Base-by-base conservation (phyloP, 805 yeast species). In the Hanseniaspora hatyaiensis region DNA sequence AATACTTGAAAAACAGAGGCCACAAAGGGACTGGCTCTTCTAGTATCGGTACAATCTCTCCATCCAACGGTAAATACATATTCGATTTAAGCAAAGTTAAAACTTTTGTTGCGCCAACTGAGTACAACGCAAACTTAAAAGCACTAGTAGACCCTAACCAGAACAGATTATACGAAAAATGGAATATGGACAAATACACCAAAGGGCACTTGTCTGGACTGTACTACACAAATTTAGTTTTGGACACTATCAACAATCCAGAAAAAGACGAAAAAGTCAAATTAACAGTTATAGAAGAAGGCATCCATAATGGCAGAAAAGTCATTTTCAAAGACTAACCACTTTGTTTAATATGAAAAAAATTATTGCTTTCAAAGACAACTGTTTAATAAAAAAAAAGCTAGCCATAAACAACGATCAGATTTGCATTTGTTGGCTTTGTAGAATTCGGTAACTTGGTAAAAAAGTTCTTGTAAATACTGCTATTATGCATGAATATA, bases 21-120 rank as follows among this genome's bases (percentile, higher is more conserved):
- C 92, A 92, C 68, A 92, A 92, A 64, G 99, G 99, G 70, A 92
- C 97, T 19, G 76, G 96, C 50, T 84, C 98, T 4, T 75, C 94
- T 3, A 96, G 96, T 63, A 77, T 86, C 52, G 99, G 99, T 61
- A 71, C 70, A 46, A 32, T 45, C 4, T 18, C 16, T 24, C 82
- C 92, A 47, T 69, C 71, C 30, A 72, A 70, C 52, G 96, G 95
- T 47, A 73, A 75, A 19, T 92, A 86, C 64, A 68, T 75, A 6
- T 74, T 92, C 52, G 74, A 84, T 66, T 89, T 94, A 85, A 64
- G 66, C 38, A 86, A 80, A 59, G 97, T 89, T 26, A 74, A 96
- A 57, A 86, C 97, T 0, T 92, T 80, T 64, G 95, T 84, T 2
- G 86, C 78, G 8, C 98, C 98, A 13, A 55, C 57, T 8, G 57